Conservation (phyloP, 139 green algal species). For the Tetradesmus obliquus region DNA sequence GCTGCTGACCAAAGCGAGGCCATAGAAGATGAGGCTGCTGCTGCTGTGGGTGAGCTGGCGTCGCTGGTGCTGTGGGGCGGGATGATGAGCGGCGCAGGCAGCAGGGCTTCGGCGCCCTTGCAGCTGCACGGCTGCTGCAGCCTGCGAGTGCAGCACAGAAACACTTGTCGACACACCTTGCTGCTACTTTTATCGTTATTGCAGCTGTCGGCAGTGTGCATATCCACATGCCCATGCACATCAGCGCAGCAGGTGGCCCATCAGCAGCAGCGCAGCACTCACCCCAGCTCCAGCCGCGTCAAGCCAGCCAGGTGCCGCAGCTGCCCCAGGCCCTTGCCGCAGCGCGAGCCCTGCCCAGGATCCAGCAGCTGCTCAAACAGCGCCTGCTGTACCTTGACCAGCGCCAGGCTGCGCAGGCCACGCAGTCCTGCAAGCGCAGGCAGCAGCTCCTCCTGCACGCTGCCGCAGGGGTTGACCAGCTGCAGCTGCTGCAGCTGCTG, state of each 20-base stretch:
- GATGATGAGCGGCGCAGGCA: neutral
- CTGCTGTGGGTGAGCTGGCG: neutral
- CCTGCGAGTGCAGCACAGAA: neutral
- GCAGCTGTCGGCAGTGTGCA: too few species aligned
- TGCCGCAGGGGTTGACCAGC: conserved; percentile 18
- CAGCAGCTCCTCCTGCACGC: conserved; percentile 17
- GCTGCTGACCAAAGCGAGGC: neutral
- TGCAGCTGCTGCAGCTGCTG: conserved; percentile 29
- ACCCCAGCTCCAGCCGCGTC: conserved; percentile 25
- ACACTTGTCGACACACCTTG: neutral
- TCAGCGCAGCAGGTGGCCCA: neutral
- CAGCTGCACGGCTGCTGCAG: neutral
- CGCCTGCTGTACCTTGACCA: conserved; percentile 9
- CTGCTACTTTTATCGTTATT: too few species aligned
- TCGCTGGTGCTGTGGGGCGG: conserved; percentile 27
- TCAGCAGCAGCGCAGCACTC: conserved; percentile 10
- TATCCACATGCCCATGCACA: neutral
- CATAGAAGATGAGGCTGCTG: neutral
- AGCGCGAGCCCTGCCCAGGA: neutral
- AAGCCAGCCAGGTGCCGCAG: neutral
- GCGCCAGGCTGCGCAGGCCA: neutral
- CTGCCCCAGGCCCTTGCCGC: conserved; percentile 8
- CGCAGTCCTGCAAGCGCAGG: conserved; percentile 1
- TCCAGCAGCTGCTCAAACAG: conserved; percentile 29
- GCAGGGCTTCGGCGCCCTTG: neutral